Conservation (phyloP, 495 filamentous ascomycete species). For the Chaetomidium leptoderma region DNA sequence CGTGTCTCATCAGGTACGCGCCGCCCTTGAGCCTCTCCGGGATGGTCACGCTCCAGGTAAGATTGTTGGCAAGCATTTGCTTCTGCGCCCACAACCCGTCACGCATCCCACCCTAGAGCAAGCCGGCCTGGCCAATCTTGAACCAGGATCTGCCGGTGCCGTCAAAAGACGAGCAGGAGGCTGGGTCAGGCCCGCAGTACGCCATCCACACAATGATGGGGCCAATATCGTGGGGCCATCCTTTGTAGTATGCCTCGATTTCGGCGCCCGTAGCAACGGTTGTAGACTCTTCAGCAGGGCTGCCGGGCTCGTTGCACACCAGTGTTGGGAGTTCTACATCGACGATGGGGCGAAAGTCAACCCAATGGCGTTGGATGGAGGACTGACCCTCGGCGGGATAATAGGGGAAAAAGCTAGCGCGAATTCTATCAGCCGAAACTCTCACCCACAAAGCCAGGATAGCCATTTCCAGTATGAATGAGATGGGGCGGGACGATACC, state of each 20-base stretch:
- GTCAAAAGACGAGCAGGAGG: background rate
- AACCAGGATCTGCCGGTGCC: background rate
- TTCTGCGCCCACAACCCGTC: slow-evolving; percentile 1
- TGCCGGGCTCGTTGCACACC: slow-evolving; percentile 3
- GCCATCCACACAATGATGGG: slow-evolving; percentile 2
- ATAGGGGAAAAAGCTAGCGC: background rate
- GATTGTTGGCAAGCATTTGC: background rate
- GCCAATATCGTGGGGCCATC: slow-evolving; percentile 5
- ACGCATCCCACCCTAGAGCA: background rate
- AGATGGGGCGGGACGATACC: background rate
- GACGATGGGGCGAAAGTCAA: slow-evolving; percentile 1
- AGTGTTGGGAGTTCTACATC: background rate
- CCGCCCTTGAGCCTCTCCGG: background rate
- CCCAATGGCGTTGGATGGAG: slow-evolving; percentile 4
- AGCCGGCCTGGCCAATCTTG: background rate
- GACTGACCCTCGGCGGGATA: background rate
- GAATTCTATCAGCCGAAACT: background rate
- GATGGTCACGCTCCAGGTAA: background rate
- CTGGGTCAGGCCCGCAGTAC: background rate
- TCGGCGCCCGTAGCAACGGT: background rate
- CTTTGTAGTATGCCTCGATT: background rate
- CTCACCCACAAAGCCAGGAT: background rate
- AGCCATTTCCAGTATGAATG: background rate
- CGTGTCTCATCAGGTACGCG: background rate
- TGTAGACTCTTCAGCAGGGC: background rate